These are phyloP conservation scores for Taphrina flavorubra DNA, from an alignment of 1,139 yeast species.

Conservation along the genomic window DNA sequence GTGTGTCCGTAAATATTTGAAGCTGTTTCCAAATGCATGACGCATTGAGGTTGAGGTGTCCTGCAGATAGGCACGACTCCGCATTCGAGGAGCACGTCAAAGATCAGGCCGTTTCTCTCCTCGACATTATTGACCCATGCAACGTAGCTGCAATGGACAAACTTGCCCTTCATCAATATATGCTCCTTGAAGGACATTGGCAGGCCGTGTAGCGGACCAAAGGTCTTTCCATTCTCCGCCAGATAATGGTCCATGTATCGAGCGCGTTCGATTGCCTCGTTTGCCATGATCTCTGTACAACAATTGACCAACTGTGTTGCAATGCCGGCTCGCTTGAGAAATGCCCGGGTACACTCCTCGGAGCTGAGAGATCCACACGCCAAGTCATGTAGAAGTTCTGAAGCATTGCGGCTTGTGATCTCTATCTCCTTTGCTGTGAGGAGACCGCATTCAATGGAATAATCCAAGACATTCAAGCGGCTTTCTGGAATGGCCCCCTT, in stretches of 20 bases:
- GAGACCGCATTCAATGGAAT: constrained; percentile 26
- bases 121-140: constrained; percentile 49
- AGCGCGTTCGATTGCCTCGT: constrained; percentile 53
- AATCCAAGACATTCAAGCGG: constrained; percentile 33
- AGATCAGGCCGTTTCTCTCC: constrained; percentile 48
- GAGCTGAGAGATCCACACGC: constrained; percentile 56
- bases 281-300: constrained; percentile 51
- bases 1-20: constrained; percentile 55
- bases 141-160: constrained; percentile 56
- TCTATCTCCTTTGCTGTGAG: constrained; percentile 46
- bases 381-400: constrained; percentile 54
- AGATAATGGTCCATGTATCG: constrained; percentile 53
- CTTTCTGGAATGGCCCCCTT: not conserved
- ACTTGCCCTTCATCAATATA: constrained; percentile 56
- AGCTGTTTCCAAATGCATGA: constrained; percentile 61
- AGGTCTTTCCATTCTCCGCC: constrained; percentile 52
- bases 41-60: constrained; percentile 63
- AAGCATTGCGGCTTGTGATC: constrained; percentile 50
- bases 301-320: constrained; percentile 62
- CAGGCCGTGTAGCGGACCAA: constrained; percentile 61
- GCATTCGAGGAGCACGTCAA: constrained; percentile 57
- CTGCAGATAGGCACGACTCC: constrained; percentile 71
- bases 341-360: constrained; percentile 58
- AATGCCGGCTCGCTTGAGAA: constrained; percentile 63
- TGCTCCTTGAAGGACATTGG: constrained; percentile 62